Evolutionary conservation across 345 rosid genomes (phyloP), one percentile per base, ranked within the genome.

Genomic region (Eucalyptus erythrocorys): DNA sequence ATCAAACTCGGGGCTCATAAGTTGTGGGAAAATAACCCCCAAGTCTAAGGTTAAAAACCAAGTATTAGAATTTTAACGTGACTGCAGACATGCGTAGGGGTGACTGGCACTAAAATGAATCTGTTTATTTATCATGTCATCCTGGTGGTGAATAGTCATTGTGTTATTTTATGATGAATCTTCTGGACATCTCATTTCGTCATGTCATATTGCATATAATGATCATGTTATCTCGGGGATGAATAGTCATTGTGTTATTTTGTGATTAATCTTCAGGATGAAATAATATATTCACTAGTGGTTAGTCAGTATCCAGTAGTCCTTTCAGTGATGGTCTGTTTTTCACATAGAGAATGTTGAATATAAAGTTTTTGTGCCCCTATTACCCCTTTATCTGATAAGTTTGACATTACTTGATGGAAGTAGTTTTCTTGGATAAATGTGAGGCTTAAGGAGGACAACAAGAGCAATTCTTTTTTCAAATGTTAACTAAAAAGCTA

Each of bases 11-110:
- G 94, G 99, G 90, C 95, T 93, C 89, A 86, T 88, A n/a, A 97
- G 97, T 6, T 96, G 96, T 86, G 96, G 95, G 32, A 94, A 94
- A 93, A 85, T 92, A 24, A 81, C 90, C 87, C 87, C 90, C 10
- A 89, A 91, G 66, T 89, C 93, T 40, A 89, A 91, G 91, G 91
- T 89, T 66, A 92, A 87, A 87, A 34, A 88, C 40, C 22, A 89
- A 90, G 86, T 10, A 10, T 27, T 76, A 76, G 82, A 76, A 76
- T 10, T 3, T 22, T 26, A 21, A 76, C 7, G 5, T 5, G 82
- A 71, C 45, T 51, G 57, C 2, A 51, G 1, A 51, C 10, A 51
- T 51, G 55, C 24, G 3, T 37, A 11, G 47, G 30, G 30, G 84
- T 21, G 45, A 71, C 15, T 37, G 27, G 45, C 45, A 10, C 45